phyloP scores from a whole-genome alignment of 768 basidiomycete species.

The Phaeolepiota aurea region DNA sequence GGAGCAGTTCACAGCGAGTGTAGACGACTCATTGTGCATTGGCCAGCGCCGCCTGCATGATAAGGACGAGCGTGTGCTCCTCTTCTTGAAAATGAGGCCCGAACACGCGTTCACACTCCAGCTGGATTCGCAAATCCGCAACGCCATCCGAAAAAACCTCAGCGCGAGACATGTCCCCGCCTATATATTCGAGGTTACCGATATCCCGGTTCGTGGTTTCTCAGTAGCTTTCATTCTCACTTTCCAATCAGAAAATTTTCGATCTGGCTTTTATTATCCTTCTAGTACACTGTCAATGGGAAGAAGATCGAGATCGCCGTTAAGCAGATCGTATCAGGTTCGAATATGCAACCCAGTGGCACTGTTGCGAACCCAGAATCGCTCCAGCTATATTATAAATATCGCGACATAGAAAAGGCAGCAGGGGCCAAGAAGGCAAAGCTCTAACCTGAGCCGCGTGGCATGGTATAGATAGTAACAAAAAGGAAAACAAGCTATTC shows the following conservation, averaged over 20 bases:
- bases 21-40: slow-evolving; percentile 70
- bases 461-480: too few species aligned
- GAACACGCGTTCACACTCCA: slow-evolving; percentile 33
- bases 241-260: too few species aligned
- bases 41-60: slow-evolving; percentile 59
- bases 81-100: slow-evolving; percentile 60
- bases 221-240: too few species aligned
- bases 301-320: slow-evolving; percentile 79
- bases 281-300: slow-evolving; percentile 65
- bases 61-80: slow-evolving; percentile 64
- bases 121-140: slow-evolving; percentile 42
- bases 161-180: slow-evolving; percentile 73
- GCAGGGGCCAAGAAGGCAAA: slow-evolving; percentile 8
- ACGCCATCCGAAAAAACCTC: slow-evolving; percentile 46
- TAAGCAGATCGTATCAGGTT: slow-evolving; percentile 70
- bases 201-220: slow-evolving; percentile 53
- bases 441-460: too few species aligned
- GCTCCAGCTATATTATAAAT: slow-evolving; percentile 57
- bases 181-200: slow-evolving; percentile 52
- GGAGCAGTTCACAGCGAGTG: slow-evolving; percentile 38
- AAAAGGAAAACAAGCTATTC: too few species aligned
- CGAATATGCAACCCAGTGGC: slow-evolving; percentile 56
- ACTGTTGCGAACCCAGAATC: slow-evolving; percentile 71
- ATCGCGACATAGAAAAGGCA: slow-evolving; percentile 37
- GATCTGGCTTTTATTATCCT: too few species aligned